phyloP scores from a whole-genome alignment of 2,329 filamentous ascomycete genomes.

The Fusarium decemcellulare region DNA sequence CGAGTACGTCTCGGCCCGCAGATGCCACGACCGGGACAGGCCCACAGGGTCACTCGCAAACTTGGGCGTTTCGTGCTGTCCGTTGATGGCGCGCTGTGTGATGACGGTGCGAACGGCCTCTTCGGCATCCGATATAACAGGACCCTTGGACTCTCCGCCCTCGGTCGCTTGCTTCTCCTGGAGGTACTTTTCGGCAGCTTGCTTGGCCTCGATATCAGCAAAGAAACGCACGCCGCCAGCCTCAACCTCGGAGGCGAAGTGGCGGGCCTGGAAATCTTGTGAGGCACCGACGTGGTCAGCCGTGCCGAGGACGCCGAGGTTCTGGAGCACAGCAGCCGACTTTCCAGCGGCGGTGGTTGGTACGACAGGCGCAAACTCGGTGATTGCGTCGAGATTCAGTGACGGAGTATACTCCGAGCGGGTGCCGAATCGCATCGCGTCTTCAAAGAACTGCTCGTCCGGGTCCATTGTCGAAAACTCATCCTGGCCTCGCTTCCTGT shows the following conservation, averaged over 20 bases:
- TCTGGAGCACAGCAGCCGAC: constrained; percentile 53
- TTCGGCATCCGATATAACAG: constrained; percentile 52
- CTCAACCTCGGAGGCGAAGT: constrained; percentile 51
- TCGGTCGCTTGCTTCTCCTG: constrained; percentile 44
- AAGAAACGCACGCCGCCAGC: constrained; percentile 46
- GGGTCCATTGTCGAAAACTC: constrained; percentile 49
- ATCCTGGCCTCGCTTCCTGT: constrained; percentile 45
- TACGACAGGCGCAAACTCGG: constrained; percentile 49
- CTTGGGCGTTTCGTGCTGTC: constrained; percentile 54
- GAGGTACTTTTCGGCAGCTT: constrained; percentile 50
- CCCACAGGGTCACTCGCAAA: constrained; percentile 52
- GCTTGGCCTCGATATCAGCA: constrained; percentile 43
- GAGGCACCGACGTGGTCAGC: constrained; percentile 52
- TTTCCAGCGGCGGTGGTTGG: constrained; percentile 48
- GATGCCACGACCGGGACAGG: constrained; percentile 54
- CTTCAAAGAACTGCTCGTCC: constrained; percentile 53
- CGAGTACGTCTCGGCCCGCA: constrained; percentile 56
- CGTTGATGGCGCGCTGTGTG: constrained; percentile 51
- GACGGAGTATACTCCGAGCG: constrained; percentile 50
- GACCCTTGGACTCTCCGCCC: constrained; percentile 35
- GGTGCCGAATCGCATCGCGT: constrained; percentile 53
- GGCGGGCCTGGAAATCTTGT: constrained; percentile 47
- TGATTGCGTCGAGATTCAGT: constrained; percentile 51
- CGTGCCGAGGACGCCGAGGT: constrained; percentile 53
- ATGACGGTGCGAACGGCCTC: constrained; percentile 53